Evolutionary conservation across 2,329 filamentous ascomycete genomes (phyloP).

Genomic region (Monosporascus sp.): DNA sequence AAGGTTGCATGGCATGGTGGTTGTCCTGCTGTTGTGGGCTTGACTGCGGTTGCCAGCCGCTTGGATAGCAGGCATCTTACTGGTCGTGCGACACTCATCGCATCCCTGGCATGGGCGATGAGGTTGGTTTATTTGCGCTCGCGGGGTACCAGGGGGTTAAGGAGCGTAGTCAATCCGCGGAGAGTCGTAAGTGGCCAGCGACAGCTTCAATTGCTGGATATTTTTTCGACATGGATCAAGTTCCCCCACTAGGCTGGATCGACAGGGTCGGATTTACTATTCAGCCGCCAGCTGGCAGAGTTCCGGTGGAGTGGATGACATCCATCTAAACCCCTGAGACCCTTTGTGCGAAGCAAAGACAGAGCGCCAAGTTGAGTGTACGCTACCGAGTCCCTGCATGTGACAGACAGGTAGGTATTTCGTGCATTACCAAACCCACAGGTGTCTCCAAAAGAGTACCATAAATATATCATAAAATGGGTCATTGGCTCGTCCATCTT

Average conservation of each 20-base stretch:
- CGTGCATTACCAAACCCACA: no score
- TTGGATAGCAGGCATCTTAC: slow-evolving; percentile 48
- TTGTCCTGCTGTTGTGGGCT: slow-evolving; percentile 13
- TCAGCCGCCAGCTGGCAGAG: neutral
- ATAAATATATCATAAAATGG: no score
- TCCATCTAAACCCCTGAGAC: no score
- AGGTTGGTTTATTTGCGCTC: slow-evolving; percentile 17
- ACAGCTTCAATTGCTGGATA: neutral
- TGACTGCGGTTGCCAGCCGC: slow-evolving; percentile 35
- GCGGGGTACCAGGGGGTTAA: slow-evolving; percentile 1
- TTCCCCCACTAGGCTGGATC: neutral
- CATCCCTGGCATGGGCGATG: slow-evolving; percentile 21
- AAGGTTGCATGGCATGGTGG: slow-evolving; percentile 36
- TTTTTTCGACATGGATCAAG: neutral
- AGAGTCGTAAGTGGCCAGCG: neutral
- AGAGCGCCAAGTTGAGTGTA: no score
- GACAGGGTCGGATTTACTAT: neutral
- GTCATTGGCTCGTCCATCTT: no score
- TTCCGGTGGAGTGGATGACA: neutral
- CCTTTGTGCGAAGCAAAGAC: no score
- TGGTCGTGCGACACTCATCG: slow-evolving; percentile 52
- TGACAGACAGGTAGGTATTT: no score
- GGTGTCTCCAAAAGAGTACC: no score
- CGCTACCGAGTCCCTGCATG: no score
- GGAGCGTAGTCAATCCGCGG: neutral